Percentiles rank a stretch among this genome's conserved stretches.
Conservation (phyloP, 2,329 filamentous ascomycete species). For the Cercospora citrullina region DNA sequence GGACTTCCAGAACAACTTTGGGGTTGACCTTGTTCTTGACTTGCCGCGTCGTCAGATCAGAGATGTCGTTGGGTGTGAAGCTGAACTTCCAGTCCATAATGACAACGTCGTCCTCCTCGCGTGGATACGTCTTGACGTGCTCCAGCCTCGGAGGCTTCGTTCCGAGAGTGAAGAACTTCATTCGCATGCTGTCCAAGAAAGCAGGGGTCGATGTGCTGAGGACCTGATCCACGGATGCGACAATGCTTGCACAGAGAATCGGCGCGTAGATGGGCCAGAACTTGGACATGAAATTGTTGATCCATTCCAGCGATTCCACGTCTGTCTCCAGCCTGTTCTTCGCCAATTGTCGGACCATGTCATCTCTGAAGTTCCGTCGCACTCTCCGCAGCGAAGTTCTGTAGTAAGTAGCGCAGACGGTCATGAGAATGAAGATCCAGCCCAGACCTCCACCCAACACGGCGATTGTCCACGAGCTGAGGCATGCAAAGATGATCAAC, state of each 20-base stretch:
- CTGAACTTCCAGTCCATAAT: constrained; percentile 99
- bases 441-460: constrained; percentile 85
- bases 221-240: constrained; percentile 93
- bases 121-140: constrained; percentile 97
- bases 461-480: constrained; percentile 86
- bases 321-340: constrained; percentile 87
- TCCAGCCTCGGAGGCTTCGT: constrained; percentile 95
- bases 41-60: constrained; percentile 87
- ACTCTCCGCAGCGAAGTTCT: constrained; percentile 91
- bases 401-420: constrained; percentile 90
- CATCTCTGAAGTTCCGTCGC: constrained; percentile 92
- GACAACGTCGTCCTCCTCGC: constrained; percentile 90
- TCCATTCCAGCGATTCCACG: constrained; percentile 93
- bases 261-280: constrained; percentile 99
- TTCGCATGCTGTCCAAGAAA: constrained; percentile 88
- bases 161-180: constrained; percentile 91
- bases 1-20: constrained; percentile 91
- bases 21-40: constrained; percentile 95
- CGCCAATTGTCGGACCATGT: constrained; percentile 83
- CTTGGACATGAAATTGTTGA: constrained; percentile 97
- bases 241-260: constrained; percentile 85
- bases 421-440: constrained; percentile 94
- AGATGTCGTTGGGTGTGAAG: constrained; percentile 92
- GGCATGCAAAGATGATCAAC: constrained; percentile 89
- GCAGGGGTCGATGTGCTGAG: constrained; percentile 86